These are phyloP conservation scores for Russula virescens DNA, from an alignment of 768 basidiomycete species.

Conservation along the genomic window DNA sequence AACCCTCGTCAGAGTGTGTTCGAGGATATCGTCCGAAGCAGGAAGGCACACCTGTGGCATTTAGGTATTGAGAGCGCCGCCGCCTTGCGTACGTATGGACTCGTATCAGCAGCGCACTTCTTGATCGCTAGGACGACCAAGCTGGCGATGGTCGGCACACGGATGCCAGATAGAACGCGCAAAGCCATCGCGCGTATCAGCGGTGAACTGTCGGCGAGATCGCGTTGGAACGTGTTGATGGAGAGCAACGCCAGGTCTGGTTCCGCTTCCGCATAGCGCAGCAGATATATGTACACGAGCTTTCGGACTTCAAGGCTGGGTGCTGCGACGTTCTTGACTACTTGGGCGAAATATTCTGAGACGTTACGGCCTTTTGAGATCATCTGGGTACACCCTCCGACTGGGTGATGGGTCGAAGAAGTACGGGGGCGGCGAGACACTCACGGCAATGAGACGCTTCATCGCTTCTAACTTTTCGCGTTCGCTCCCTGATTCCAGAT, in stretches of 20 bases:
- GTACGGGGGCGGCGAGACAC: slow-evolving; percentile 29
- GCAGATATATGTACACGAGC: slow-evolving; percentile 94
- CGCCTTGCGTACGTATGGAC: slow-evolving; percentile 91
- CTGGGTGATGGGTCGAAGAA: not conserved
- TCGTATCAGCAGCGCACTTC: slow-evolving; percentile 86
- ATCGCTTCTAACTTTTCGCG: slow-evolving; percentile 91
- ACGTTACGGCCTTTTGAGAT: slow-evolving; percentile 91
- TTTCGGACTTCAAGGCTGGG: slow-evolving; percentile 91
- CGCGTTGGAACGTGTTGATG: slow-evolving; percentile 98
- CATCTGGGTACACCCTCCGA: slow-evolving; percentile 45
- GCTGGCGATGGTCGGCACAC: slow-evolving; percentile 81
- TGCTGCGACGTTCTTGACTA: slow-evolving; percentile 95
- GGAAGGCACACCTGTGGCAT: slow-evolving; percentile 56
- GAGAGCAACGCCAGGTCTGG: slow-evolving; percentile 93
- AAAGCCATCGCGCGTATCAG: slow-evolving; percentile 96
- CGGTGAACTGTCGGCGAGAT: slow-evolving; percentile 86
- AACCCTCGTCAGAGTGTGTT: not conserved
- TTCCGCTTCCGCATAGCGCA: slow-evolving; percentile 88
- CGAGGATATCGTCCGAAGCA: slow-evolving; percentile 13
- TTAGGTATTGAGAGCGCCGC: slow-evolving; percentile 88
- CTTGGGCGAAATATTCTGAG: slow-evolving; percentile 90
- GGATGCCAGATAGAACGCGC: slow-evolving; percentile 87
- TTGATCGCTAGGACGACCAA: slow-evolving; percentile 85
- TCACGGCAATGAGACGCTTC: slow-evolving; percentile 89
- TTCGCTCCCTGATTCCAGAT: slow-evolving; percentile 85